Evolutionary conservation across 805 yeast species (phyloP), one percentile per base, ranked within the genome.

Genomic region (Kodamaea sagamina): DNA sequence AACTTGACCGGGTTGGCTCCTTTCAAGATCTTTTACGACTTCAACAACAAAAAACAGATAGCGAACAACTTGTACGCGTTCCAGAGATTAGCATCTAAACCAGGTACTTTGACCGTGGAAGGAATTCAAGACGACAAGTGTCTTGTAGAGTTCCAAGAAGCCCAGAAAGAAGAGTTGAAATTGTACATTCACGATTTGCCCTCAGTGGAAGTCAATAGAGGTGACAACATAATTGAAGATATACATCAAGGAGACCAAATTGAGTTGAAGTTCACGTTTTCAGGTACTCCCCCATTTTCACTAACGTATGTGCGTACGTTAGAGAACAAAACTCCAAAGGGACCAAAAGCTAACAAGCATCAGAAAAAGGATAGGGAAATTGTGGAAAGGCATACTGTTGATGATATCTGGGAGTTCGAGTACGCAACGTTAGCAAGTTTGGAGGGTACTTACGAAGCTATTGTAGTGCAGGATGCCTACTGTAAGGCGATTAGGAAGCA

Each of bases 201-300:
- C 1, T 83, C 96, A 0, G 97, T 92, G 11, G 89, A 84, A 46
- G 82, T 92, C 11, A 78, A 84, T 17, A 86, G 84, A 54, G 96
- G 96, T n/a, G 83, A 80, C 44, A 68, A 78, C 12, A 67, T 82
- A 6, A 78, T 83, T 43, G 90, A 83, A 56, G 92, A 88, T 61
- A 86, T 93, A 32, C 95, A 89, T 55, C 95, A 89, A 59, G 99
- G 98, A 36, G 99, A 93, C 51, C 87, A 86, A 56, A 90, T 95
- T 1, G 96, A 89, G 58, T 81, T 93, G 37, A 77, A 77, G 2
- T 92, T 93, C 65, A 76, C 80, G 15, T 86, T 93, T 55, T 77
- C 78, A 25, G 99, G 99, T 11, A 78, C 82, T 0, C 96, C 98
- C 8, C 99, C 99, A 9, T 93, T 92, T 68, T 71, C 82, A 31